phyloP scores from a whole-genome alignment of 192 early-diverging fungal species.

The Backusella parvicylindrica region DNA sequence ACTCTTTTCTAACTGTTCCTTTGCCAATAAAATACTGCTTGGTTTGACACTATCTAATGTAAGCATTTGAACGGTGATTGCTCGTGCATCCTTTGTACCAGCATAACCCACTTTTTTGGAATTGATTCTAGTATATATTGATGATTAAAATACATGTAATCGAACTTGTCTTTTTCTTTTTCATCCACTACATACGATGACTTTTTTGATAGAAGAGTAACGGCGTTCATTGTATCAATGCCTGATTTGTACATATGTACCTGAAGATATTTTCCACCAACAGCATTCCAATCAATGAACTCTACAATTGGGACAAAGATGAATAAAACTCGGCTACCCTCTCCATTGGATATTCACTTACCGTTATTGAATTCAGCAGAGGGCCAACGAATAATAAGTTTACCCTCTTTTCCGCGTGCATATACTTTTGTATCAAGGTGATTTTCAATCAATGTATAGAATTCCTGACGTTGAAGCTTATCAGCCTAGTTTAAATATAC shows the following conservation, averaged over 20 bases:
- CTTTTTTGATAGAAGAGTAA: conserved; percentile 56
- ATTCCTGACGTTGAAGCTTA: background rate
- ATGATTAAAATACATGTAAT: no score
- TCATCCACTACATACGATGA: conserved; percentile 34
- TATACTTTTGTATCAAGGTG: conserved; percentile 8
- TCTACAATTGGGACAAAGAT: background rate
- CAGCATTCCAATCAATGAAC: conserved; percentile 7
- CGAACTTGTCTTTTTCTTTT: background rate
- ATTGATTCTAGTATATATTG: conserved; percentile 36
- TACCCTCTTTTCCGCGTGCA: background rate
- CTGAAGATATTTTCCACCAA: conserved; percentile 70
- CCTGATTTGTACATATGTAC: conserved; percentile 95
- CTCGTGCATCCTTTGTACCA: conserved; percentile 94
- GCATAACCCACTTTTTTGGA: conserved; percentile 72
- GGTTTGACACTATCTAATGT: conserved; percentile 62
- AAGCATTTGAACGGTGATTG: conserved; percentile 81
- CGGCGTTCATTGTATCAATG: conserved; percentile 85
- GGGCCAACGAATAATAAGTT: conserved; percentile 13
- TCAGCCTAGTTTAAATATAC: conserved; percentile 12
- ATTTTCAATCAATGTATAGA: conserved; percentile 10
- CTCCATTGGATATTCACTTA: background rate
- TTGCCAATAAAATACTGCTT: conserved; percentile 52
- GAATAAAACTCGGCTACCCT: background rate
- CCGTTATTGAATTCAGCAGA: background rate
- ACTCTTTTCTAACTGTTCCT: conserved; percentile 34